Conservation (phyloP, 805 yeast species). For the Metschnikowia baotianmanensis region DNA sequence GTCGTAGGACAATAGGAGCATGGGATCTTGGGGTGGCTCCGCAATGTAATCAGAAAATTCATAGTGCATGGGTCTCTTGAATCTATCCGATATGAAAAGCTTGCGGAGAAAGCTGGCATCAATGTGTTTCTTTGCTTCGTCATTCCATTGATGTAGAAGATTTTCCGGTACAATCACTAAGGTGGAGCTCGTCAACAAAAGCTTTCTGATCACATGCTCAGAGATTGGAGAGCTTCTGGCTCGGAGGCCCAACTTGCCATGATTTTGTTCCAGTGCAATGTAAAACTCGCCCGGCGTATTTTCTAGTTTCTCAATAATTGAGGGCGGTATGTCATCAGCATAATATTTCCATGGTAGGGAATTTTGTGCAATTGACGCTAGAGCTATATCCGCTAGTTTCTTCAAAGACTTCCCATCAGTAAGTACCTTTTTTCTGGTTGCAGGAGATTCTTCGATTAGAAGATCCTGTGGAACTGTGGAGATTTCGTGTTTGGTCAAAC, state of each 20-base stretch:
- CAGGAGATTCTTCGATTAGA: constrained; percentile 18
- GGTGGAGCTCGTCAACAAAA: constrained; percentile 51
- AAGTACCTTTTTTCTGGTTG: too few species aligned
- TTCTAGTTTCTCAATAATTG: constrained; percentile 36
- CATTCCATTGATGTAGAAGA: constrained; percentile 61
- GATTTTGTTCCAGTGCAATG: constrained; percentile 21
- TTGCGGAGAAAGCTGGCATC: constrained; percentile 33
- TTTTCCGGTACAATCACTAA: constrained; percentile 66
- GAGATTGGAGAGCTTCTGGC: constrained; percentile 10
- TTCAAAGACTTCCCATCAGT: background rate
- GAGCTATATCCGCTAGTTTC: constrained; percentile 41
- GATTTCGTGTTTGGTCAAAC: constrained; percentile 52
- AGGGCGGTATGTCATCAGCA: constrained; percentile 41
- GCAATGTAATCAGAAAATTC: constrained; percentile 20
- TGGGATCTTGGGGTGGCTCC: constrained; percentile 24
- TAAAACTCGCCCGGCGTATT: constrained; percentile 47
- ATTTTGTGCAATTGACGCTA: constrained; percentile 38
- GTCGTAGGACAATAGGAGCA: constrained; percentile 45
- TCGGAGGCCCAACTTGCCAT: constrained; percentile 19
- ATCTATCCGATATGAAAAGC: constrained; percentile 32
- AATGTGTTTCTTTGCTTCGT: constrained; percentile 58
- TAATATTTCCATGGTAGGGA: constrained; percentile 61
- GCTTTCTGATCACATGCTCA: constrained; percentile 20
- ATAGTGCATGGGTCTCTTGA: constrained; percentile 21
- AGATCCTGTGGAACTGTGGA: constrained; percentile 42